Percentiles rank a stretch among this genome's conserved stretches.
These are phyloP conservation scores for Pseudoturritis turrita DNA, from an alignment of 345 rosid species.

Conservation along the genomic window DNA sequence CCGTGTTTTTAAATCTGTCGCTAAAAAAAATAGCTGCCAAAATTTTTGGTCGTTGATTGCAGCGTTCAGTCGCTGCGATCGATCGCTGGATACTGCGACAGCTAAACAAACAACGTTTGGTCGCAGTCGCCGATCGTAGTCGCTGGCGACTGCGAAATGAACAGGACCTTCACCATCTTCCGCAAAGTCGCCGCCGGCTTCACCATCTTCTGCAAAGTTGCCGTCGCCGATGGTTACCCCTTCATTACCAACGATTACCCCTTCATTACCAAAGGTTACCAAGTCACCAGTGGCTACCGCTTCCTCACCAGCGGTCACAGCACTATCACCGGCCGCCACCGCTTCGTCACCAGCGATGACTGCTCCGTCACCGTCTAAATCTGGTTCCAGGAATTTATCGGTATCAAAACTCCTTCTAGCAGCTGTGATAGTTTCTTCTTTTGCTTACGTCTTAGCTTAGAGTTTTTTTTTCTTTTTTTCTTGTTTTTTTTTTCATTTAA, in stretches of 20 bases:
- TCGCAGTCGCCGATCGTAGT: too few species aligned
- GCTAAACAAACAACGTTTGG: too few species aligned
- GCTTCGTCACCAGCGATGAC: background rate
- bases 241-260: background rate
- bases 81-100: too few species aligned
- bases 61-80: too few species aligned
- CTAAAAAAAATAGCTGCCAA: too few species aligned
- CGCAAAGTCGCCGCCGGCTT: too few species aligned
- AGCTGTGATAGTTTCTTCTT: background rate
- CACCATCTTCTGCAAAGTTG: background rate
- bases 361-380: slow-evolving; percentile 8
- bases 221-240: background rate
- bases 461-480: background rate
- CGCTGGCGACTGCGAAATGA: too few species aligned
- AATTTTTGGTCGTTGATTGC: too few species aligned
- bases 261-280: background rate
- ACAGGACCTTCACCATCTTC: too few species aligned
- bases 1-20: too few species aligned
- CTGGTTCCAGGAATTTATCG: background rate
- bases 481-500: background rate
- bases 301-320: background rate
- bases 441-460: slow-evolving; percentile 1
- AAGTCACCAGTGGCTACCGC: too few species aligned
- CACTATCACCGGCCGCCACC: background rate
- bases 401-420: background rate